Conservation (phyloP, 2,329 filamentous ascomycete species). For the Ascochyta fabae region DNA sequence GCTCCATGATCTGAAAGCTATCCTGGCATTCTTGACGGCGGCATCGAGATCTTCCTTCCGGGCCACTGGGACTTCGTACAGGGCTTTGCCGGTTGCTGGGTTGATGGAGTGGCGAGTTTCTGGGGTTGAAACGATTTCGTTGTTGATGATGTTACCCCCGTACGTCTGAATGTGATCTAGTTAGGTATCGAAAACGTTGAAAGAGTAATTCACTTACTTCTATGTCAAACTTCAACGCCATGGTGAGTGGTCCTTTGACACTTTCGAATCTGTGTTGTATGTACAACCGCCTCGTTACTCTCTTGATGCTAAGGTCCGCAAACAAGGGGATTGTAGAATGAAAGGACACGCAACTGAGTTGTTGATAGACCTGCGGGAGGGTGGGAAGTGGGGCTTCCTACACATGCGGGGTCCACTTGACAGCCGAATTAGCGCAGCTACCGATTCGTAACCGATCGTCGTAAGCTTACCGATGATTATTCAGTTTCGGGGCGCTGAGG, state of each 20-base stretch:
- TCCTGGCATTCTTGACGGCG: slow-evolving; percentile 54
- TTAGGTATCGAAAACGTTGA: neutral
- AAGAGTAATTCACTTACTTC: slow-evolving; percentile 3
- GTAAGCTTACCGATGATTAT: too few relatives aligned
- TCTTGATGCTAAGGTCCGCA: neutral
- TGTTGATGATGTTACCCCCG: slow-evolving; percentile 57
- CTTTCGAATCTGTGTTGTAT: too few relatives aligned
- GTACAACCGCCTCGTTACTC: too few relatives aligned
- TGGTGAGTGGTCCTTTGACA: neutral
- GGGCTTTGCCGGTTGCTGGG: slow-evolving; percentile 56
- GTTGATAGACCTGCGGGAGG: neutral
- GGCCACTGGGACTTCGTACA: slow-evolving; percentile 57
- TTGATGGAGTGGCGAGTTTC: slow-evolving; percentile 56
- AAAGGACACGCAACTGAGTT: neutral
- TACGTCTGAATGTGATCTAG: slow-evolving; percentile 13
- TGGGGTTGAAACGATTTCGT: slow-evolving; percentile 50
- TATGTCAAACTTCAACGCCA: slow-evolving; percentile 11
- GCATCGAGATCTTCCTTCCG: slow-evolving; percentile 56
- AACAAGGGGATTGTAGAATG: neutral
- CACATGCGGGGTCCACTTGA: slow-evolving; percentile 8
- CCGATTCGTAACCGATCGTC: too few relatives aligned
- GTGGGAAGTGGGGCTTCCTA: neutral
- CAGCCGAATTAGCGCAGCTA: neutral
- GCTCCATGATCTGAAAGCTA: slow-evolving; percentile 55
- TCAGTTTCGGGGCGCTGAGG: too few relatives aligned